phyloP scores from a whole-genome alignment of 2,329 filamentous ascomycete species.

The Aureobasidium subglaciale region DNA sequence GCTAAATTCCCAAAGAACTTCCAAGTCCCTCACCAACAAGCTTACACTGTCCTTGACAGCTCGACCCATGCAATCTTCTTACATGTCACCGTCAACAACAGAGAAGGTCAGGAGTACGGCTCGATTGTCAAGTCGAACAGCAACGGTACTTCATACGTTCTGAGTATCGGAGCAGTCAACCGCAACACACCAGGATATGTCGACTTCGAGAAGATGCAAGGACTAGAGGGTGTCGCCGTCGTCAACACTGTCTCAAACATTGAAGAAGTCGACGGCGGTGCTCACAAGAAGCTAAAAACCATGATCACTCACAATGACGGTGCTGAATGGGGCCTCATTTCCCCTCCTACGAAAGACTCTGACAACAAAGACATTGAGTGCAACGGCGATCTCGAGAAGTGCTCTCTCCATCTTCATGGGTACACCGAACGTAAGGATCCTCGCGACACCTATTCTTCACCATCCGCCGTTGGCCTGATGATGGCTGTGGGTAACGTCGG shows the following conservation, averaged over 20 bases:
- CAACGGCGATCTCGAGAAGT: slow-evolving; percentile 54
- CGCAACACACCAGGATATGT: slow-evolving; percentile 70
- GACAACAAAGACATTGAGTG: slow-evolving; percentile 69
- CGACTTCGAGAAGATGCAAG: slow-evolving; percentile 93
- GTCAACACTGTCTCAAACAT: slow-evolving; percentile 79
- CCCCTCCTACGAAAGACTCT: slow-evolving; percentile 62
- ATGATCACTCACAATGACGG: slow-evolving; percentile 97
- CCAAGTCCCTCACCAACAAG: slow-evolving; percentile 66
- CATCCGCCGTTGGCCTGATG: slow-evolving; percentile 82
- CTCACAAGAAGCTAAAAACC: slow-evolving; percentile 74
- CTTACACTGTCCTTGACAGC: slow-evolving; percentile 90
- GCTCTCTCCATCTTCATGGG: slow-evolving; percentile 85
- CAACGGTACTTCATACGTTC: slow-evolving; percentile 90
- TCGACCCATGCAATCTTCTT: slow-evolving; percentile 91
- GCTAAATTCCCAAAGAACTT: slow-evolving; percentile 85
- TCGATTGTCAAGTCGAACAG: slow-evolving; percentile 97
- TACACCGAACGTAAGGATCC: slow-evolving; percentile 86
- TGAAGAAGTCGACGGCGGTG: slow-evolving; percentile 54
- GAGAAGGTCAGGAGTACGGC: slow-evolving; percentile 62
- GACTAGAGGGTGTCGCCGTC: slow-evolving; percentile 81
- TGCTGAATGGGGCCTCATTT: slow-evolving; percentile 71
- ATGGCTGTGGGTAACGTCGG: slow-evolving; percentile 91
- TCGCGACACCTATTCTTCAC: slow-evolving; percentile 78
- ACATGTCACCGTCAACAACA: slow-evolving; percentile 73
- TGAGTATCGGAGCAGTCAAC: slow-evolving; percentile 77